These are phyloP conservation scores for Stagonosporopsis rhizophila DNA, from an alignment of 2,329 filamentous ascomycete species.

Conservation along the genomic window DNA sequence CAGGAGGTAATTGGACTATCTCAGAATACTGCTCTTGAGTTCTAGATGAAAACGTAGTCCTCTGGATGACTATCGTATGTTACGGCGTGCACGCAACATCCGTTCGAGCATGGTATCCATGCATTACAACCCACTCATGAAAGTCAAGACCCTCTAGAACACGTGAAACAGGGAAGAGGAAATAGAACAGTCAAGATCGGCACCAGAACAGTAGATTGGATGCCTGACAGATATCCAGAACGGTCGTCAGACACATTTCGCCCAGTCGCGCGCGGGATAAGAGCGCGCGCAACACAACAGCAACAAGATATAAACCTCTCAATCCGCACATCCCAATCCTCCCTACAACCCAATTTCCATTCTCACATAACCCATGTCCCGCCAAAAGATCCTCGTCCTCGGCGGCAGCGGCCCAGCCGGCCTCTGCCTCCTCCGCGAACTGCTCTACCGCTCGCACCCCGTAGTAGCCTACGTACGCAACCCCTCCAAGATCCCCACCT, in stretches of 20 bases:
- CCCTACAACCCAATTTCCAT: not conserved
- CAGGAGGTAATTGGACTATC: no score
- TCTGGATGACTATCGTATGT: no score
- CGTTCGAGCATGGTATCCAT: no score
- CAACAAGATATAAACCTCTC: not conserved
- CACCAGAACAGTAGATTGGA: not conserved
- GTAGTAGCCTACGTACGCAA: conserved; percentile 6
- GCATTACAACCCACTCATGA: no score
- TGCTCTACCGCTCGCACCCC: conserved; percentile 3
- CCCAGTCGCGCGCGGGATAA: not conserved
- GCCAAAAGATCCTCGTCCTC: not conserved
- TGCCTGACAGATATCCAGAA: no score
- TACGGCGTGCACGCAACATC: no score
- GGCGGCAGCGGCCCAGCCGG: conserved; percentile 12
- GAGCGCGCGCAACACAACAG: not conserved
- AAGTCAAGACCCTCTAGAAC: no score
- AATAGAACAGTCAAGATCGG: no score
- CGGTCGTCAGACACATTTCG: not conserved
- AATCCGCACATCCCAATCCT: not conserved
- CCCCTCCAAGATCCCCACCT: conserved; percentile 5
- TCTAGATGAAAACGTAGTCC: no score
- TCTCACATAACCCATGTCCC: not conserved
- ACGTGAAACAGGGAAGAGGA: no score
- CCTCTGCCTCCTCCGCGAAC: conserved; percentile 5
- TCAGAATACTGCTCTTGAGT: no score